A percentile compares a stretch with the other conserved stretches of the same genome.
Conservation (phyloP, 2,329 filamentous ascomycete species). For the Didymellaceae sp. region DNA sequence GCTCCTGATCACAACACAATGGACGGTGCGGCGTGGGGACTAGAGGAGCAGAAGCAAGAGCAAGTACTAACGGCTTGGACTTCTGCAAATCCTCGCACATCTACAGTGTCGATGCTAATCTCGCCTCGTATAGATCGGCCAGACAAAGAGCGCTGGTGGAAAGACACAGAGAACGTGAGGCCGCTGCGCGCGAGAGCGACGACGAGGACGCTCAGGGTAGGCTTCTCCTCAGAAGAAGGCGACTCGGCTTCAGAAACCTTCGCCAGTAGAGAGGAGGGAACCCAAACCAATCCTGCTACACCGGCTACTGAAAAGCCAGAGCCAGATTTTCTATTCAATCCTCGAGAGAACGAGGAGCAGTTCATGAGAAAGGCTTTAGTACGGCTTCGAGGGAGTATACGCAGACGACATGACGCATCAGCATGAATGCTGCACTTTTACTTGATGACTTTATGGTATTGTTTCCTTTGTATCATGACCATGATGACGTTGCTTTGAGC, state of each 20-base stretch:
- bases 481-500: too few relatives aligned
- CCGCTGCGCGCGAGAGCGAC: slow-evolving; percentile 10
- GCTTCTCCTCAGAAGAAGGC: slow-evolving; percentile 8
- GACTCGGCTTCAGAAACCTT: slow-evolving; percentile 8
- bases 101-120: slow-evolving; percentile 8
- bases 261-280: slow-evolving; percentile 10
- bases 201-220: slow-evolving; percentile 8
- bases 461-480: too few relatives aligned
- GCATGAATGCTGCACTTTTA: slow-evolving; percentile 7
- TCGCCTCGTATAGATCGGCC: slow-evolving; percentile 22
- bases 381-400: slow-evolving; percentile 13
- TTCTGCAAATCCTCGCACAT: slow-evolving; percentile 6
- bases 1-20: background rate
- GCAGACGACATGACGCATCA: slow-evolving; percentile 3
- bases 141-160: slow-evolving; percentile 34
- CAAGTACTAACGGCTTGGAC: slow-evolving; percentile 14
- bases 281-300: slow-evolving; percentile 9
- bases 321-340: slow-evolving; percentile 37
- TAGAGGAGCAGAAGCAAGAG: slow-evolving; percentile 13
- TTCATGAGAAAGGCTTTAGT: slow-evolving; percentile 32
- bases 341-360: slow-evolving; percentile 32
- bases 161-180: slow-evolving; percentile 23
- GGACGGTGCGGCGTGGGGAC: background rate
- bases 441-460: background rate
- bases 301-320: slow-evolving; percentile 19